Base-by-base conservation (phyloP, 2,329 filamentous ascomycete genomes). In the Microsporum audouinii region DNA sequence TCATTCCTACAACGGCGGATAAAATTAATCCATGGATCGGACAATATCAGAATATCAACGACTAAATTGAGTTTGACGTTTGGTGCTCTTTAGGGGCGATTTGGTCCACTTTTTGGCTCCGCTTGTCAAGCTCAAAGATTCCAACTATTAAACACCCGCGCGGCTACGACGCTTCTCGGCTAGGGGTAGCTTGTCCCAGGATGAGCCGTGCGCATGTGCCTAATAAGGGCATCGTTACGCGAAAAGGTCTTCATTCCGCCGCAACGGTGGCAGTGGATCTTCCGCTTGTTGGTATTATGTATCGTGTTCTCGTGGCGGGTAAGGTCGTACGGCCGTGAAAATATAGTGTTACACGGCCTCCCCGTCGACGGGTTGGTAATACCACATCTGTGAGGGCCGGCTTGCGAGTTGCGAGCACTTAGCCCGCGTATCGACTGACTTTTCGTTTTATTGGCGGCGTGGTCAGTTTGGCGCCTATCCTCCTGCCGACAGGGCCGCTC, bases 241-340 rank as follows among this genome's bases (percentile, higher is more conserved):
- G 91, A 96, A 71, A 99, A 99, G 0, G 90, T 95, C 81, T 97
- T 97, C 71, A 97, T 92, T 69, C 97, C 91, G 1, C 89, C 91
- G 76, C 94, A 99, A 56, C 96, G 77, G 65, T 91, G 86, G 75
- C 94, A 99, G 51, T 90, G 86, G 5, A 96, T 90, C 78, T 97
- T 97, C 73, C 91, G 86, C 80, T 96, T 96, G 68, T 89, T 85
- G 0, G 86, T 87, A 68, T 96, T 96, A 81, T 97, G 94, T 65
- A 97, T 97, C 0, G 94, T 97, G 66, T 96, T 92, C 73, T 99
- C 94, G 71, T 99, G 94, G 27, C 94, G 83, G 0, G 94, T 99
- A 59, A 99, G 81, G 74, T 99, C 94, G 79, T 99, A 99, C 1
- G 94, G 94, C 23, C 94, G 82, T 0, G 92, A 96, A 75, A 99